Base-by-base conservation (phyloP, 2,329 filamentous ascomycete species). In the Endocalyx cinctus region DNA sequence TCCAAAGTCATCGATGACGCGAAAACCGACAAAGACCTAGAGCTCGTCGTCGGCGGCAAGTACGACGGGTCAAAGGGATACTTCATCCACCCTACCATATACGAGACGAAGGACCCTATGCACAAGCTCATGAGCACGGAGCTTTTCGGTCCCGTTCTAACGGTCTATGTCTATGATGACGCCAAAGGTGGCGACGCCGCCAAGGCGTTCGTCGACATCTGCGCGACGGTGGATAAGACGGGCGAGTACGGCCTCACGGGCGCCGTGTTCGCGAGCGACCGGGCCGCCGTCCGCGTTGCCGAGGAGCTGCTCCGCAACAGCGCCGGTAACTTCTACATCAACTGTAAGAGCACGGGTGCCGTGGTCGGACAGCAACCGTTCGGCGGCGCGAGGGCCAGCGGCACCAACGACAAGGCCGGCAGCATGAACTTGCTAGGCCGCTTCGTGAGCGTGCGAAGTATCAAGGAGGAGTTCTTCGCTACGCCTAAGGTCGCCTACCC, bases 271-370 rank as follows among this genome's bases (percentile, higher is more conserved):
- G 82, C 85, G 8, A 62, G 70, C 35, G 83, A 88, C 59, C 69
- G 85, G 25, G 62, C 70, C 29, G 80, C 72, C 11, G 64, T 88
- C 38, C 72, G 79, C 16, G 70, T 70, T 35, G 85, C 84, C 0
- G 84, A 88, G 59, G 76, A 87, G 47, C 73, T 70, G 40, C 69
- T 90, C 33, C 70, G 83, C 44, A 79, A 88, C 55, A 67, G 81
- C 0, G 84, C 85, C 1, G 85, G 85, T 26, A 90, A 90, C 67
- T 89, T 89, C 58, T 90, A 90, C 65, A 72, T 90, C 63, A 90
- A 89, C 66, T 84, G 81, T 68, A 89, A 89, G 74, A 82, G 77
- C 59, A 85, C 81, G 2, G 82, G 80, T 25, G 80, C 81, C 12
- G 79, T 86, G 16, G 80, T 84, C 6, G 81, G 79, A 11, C 82